A percentile compares a stretch with the other conserved stretches of the same genome.
phyloP scores from a whole-genome alignment of 2,329 filamentous ascomycete species.

The Hirsutella thompsonii region DNA sequence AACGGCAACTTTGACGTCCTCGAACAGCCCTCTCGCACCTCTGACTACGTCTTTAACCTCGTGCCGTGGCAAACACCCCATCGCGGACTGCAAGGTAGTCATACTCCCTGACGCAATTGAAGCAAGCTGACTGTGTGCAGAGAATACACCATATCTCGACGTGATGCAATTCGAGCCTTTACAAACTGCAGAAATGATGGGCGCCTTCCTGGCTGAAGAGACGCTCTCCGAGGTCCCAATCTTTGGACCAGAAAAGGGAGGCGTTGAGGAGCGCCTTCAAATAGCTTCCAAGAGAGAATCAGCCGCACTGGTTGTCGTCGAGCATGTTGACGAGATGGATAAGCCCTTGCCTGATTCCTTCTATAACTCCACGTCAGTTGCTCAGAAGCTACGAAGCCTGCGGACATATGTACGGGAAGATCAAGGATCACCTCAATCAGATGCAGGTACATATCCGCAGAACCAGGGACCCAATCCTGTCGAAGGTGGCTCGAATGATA shows the following conservation, averaged over 20 bases:
- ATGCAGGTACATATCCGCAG: constrained; percentile 12
- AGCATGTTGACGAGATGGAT: constrained; percentile 22
- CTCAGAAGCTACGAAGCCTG: constrained; percentile 35
- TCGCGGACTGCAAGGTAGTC: constrained; percentile 39
- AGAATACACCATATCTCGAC: constrained; percentile 36
- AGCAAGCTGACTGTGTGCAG: constrained; percentile 19
- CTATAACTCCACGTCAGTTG: constrained; percentile 25
- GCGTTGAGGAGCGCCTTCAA: constrained; percentile 28
- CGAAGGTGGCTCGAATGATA: constrained; percentile 19
- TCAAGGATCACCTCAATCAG: constrained; percentile 8
- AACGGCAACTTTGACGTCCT: constrained; percentile 50
- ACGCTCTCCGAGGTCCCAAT: constrained; percentile 40
- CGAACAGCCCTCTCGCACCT: constrained; percentile 45
- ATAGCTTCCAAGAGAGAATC: constrained; percentile 23
- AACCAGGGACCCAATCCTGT: constrained; percentile 13
- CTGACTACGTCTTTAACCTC: constrained; percentile 45
- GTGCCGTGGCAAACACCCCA: constrained; percentile 48
- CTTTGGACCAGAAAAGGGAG: constrained; percentile 39
- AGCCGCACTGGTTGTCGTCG: constrained; percentile 18
- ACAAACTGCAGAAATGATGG: constrained; percentile 39
- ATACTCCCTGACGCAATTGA: no score
- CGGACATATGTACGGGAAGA: constrained; percentile 24
- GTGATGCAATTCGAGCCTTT: constrained; percentile 46
- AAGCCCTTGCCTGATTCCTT: constrained; percentile 28
- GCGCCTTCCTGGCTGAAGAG: constrained; percentile 39